These are phyloP conservation scores for Chytriomyces sp. DNA, from an alignment of 192 early-diverging fungal genomes.

Conservation along the genomic window DNA sequence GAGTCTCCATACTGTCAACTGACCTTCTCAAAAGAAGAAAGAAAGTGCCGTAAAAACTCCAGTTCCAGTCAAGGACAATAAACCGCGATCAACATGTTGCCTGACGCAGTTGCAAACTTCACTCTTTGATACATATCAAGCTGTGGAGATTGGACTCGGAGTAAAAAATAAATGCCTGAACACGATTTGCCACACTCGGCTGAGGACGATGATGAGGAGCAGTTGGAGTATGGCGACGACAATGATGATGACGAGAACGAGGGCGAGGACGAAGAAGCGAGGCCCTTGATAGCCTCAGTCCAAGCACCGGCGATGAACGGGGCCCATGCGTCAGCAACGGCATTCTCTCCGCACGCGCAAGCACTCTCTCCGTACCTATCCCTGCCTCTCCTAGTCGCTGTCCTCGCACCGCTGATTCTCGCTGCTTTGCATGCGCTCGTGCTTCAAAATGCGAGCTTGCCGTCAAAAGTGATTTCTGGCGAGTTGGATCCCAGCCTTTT, in stretches of 20 bases:
- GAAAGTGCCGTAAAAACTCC: too few relatives aligned
- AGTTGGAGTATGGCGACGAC: neutral
- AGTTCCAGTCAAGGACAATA: accelerated
- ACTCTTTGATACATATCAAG: too few relatives aligned
- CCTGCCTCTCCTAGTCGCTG: neutral
- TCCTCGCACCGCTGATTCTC: neutral
- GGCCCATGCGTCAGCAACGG: neutral
- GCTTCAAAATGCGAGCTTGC: neutral
- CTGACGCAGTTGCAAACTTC: too few relatives aligned
- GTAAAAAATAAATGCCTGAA: neutral
- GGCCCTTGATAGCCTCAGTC: neutral
- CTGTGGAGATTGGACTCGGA: too few relatives aligned
- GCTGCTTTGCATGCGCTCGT: neutral
- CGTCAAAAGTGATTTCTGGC: constrained; percentile 1
- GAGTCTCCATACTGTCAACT: too few relatives aligned
- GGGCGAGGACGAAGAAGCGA: neutral
- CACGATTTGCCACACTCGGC: neutral
- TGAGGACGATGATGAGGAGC: neutral
- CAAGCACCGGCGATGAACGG: too few relatives aligned
- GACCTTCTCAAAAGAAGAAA: too few relatives aligned
- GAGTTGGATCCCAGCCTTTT: constrained; percentile 3
- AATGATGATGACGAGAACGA: neutral
- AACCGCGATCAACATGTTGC: accelerated
- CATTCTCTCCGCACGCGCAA: neutral
- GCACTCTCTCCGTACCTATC: neutral